Evolutionary conservation across 2,329 filamentous ascomycete genomes (phyloP).

Genomic region (Aspergillus sp.): DNA sequence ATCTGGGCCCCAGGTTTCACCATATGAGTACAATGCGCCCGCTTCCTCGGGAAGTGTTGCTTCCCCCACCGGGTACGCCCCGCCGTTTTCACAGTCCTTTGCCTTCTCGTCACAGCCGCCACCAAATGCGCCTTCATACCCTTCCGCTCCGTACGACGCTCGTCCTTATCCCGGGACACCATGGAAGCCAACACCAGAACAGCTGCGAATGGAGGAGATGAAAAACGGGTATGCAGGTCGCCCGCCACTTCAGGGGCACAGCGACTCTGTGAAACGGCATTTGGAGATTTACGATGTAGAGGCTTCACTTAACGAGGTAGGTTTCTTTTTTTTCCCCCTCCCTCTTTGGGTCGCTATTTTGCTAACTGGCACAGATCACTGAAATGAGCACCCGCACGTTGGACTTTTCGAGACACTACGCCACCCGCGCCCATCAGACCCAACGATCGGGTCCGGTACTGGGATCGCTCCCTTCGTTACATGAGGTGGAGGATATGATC

Average conservation of each 20-base stretch:
- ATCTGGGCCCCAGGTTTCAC: conserved; percentile 28
- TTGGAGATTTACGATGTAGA: conserved; percentile 55
- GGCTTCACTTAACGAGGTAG: conserved; percentile 41
- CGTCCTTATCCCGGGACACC: conserved; percentile 22
- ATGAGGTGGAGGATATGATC: conserved; percentile 42
- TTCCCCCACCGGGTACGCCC: conserved; percentile 30
- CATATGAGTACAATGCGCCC: conserved; percentile 32
- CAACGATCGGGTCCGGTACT: conserved; percentile 37
- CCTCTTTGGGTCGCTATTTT: background rate
- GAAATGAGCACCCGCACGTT: conserved; percentile 37
- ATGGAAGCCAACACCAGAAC: conserved; percentile 21
- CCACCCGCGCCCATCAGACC: conserved; percentile 35
- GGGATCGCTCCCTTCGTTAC: conserved; percentile 36
- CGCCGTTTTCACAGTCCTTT: conserved; percentile 21
- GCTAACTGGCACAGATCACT: conserved; percentile 31
- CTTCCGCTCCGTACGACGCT: conserved; percentile 23
- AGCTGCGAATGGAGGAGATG: conserved; percentile 27
- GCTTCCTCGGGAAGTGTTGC: conserved; percentile 31
- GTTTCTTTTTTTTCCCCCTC: conserved; percentile 7
- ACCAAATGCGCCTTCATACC: conserved; percentile 20
- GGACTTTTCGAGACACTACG: conserved; percentile 40
- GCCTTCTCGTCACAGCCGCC: conserved; percentile 25
- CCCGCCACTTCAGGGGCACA: conserved; percentile 24
- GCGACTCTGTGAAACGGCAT: conserved; percentile 53
- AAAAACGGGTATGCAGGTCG: conserved; percentile 23